Conservation (phyloP, 2,329 filamentous ascomycete genomes). For the Stagonosporopsis vannaccii region DNA sequence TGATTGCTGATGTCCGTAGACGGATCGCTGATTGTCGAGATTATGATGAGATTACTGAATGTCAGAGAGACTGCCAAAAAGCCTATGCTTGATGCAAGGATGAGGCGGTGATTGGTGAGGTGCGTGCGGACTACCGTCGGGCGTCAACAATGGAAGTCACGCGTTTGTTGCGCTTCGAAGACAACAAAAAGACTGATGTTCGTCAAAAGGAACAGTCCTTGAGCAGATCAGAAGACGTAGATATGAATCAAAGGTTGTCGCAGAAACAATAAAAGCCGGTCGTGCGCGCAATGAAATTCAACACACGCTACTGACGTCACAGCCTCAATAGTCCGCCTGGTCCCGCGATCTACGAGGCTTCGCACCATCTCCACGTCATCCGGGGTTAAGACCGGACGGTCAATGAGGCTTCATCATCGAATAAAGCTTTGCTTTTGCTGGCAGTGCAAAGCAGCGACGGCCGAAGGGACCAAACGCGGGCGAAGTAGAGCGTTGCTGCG, state of each 20-base stretch:
- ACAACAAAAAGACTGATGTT: background rate
- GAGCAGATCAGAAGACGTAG: constrained; percentile 5
- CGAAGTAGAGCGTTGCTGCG: background rate
- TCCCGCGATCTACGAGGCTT: constrained; percentile 17
- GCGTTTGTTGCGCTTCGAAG: constrained; percentile 5
- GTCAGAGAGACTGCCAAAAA: background rate
- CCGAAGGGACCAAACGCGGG: constrained; percentile 11
- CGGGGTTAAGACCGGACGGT: constrained; percentile 6
- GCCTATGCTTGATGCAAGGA: background rate
- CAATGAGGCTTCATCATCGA: constrained; percentile 7
- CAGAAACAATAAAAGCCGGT: constrained; percentile 12
- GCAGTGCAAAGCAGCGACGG: background rate
- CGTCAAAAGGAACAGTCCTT: constrained; percentile 1
- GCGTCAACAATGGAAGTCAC: background rate
- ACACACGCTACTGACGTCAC: constrained; percentile 23
- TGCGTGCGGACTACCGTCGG: background rate
- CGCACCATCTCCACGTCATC: constrained; percentile 17
- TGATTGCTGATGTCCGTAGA: constrained; percentile 17
- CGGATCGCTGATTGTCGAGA: background rate
- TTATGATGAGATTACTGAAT: background rate
- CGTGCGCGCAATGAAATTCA: constrained; percentile 17
- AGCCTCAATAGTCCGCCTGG: constrained; percentile 9
- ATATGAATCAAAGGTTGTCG: constrained; percentile 10
- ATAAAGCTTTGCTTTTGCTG: background rate
- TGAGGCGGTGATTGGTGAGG: background rate